phyloP scores from a whole-genome alignment of 345 rosid genomes.

The Rubroshorea leprosula region DNA sequence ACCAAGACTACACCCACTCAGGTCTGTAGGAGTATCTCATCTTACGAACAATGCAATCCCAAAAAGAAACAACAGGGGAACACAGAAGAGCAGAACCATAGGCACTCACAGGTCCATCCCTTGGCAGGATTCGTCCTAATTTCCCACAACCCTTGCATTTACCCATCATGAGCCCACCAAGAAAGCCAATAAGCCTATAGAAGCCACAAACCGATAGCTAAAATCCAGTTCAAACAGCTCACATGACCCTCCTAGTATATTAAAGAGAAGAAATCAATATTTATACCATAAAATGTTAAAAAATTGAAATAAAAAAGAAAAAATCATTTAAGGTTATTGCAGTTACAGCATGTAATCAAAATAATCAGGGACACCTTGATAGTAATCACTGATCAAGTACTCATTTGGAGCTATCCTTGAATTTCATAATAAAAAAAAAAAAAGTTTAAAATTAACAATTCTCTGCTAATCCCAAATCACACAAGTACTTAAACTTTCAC shows the following conservation, averaged over 20 bases:
- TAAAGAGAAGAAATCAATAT: neutral
- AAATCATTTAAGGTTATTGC: neutral
- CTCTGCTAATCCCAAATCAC: no score
- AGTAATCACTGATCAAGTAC: no score
- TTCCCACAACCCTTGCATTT: slow-evolving; percentile 79
- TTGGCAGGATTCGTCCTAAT: slow-evolving; percentile 56
- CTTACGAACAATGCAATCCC: slow-evolving; percentile 94
- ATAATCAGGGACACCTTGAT: neutral
- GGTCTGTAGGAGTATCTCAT: slow-evolving; percentile 98
- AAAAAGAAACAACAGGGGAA: slow-evolving; percentile 90
- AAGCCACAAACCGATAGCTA: slow-evolving; percentile 18
- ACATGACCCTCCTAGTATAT: slow-evolving; percentile 24
- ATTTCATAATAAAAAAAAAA: no score
- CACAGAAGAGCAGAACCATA: slow-evolving; percentile 63
- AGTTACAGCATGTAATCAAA: neutral
- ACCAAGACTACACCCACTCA: slow-evolving; percentile 87
- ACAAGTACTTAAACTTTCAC: no score
- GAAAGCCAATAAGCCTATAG: slow-evolving; percentile 21
- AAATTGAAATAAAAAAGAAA: no score
- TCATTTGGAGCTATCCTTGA: neutral
- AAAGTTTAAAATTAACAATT: no score
- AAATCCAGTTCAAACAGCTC: slow-evolving; percentile 30
- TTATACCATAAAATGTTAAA: no score
- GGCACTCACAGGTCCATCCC: slow-evolving; percentile 42
- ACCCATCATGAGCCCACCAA: slow-evolving; percentile 52